These are phyloP conservation scores for Vitellaria paradoxa DNA, from an alignment of 179 eudicot species.

Conservation along the genomic window DNA sequence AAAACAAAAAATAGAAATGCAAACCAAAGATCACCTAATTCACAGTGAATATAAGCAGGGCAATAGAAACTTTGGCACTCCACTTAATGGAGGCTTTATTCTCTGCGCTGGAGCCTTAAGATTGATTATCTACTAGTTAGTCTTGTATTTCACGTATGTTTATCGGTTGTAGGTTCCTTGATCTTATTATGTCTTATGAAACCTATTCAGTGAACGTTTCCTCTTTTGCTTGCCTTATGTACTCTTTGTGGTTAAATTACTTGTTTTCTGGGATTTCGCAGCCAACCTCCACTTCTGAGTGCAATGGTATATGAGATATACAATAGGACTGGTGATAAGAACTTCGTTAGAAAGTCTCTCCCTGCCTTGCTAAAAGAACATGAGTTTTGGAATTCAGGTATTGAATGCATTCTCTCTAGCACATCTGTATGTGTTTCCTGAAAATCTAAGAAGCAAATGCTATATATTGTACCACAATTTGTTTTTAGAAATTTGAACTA, in stretches of 20 bases:
- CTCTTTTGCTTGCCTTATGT: background rate
- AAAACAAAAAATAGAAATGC: too few species aligned
- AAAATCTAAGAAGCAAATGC: background rate
- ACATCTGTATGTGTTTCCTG: background rate
- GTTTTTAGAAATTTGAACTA: too few species aligned
- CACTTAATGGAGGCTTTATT: too few species aligned
- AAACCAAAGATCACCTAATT: too few species aligned
- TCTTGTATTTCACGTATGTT: too few species aligned
- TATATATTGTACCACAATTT: too few species aligned
- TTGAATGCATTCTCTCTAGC: background rate
- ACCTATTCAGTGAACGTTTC: background rate
- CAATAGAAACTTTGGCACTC: too few species aligned
- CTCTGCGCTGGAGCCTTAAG: too few species aligned
- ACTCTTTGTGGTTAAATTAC: background rate
- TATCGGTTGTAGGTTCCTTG: too few species aligned
- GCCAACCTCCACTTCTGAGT: conserved; percentile 92
- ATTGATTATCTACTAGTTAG: too few species aligned
- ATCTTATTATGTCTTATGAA: too few species aligned
- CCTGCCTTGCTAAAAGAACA: conserved; percentile 78
- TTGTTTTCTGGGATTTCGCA: conserved; percentile 26
- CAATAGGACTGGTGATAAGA: conserved; percentile 50
- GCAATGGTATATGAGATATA: conserved; percentile 76
- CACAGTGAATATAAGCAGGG: too few species aligned
- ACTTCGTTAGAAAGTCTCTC: conserved; percentile 48
- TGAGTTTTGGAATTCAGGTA: conserved; percentile 86